Evolutionary conservation across 1,284 basidiomycete species (phyloP).

Genomic region (Moniliophthora roreri): DNA sequence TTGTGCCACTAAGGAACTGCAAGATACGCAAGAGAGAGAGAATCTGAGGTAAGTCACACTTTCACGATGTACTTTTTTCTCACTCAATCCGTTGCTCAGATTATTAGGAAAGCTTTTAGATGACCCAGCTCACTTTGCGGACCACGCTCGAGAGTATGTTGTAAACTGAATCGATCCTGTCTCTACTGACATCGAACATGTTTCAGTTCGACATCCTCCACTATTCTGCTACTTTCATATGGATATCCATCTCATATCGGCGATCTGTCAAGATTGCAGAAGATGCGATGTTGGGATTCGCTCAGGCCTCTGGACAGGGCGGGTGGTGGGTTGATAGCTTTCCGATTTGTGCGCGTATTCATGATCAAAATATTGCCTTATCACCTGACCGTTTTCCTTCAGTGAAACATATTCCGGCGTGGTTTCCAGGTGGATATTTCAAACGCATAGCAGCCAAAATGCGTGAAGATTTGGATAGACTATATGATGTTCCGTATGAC

Average conservation of each 20-base stretch:
- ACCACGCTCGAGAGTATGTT: constrained; percentile 2
- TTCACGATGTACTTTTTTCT: too few relatives aligned
- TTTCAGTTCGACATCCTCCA: constrained; percentile 5
- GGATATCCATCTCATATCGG: constrained; percentile 34
- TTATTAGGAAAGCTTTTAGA: constrained; percentile 4
- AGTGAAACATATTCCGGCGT: constrained; percentile 35
- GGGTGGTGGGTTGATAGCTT: constrained; percentile 37
- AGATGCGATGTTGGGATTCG: constrained; percentile 40
- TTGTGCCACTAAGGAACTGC: constrained; percentile 23
- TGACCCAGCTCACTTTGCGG: neutral
- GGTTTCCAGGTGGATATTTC: constrained; percentile 36
- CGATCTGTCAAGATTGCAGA: constrained; percentile 39
- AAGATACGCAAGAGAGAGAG: constrained; percentile 29
- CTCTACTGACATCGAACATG: neutral
- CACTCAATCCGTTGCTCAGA: too few relatives aligned
- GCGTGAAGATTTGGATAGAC: constrained; percentile 27
- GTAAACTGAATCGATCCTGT: neutral
- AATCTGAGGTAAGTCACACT: constrained; percentile 19
- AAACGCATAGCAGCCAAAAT: constrained; percentile 26
- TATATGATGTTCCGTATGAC: constrained; percentile 33
- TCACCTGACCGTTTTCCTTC: neutral
- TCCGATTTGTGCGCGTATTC: constrained; percentile 24
- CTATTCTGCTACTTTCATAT: constrained; percentile 37
- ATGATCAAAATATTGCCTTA: too few relatives aligned
- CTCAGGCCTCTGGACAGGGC: constrained; percentile 37